Percentiles rank a stretch among this genome's conserved stretches.
These are phyloP conservation scores for Puccinia horiana DNA, from an alignment of 1,284 basidiomycete species.

Conservation along the genomic window DNA sequence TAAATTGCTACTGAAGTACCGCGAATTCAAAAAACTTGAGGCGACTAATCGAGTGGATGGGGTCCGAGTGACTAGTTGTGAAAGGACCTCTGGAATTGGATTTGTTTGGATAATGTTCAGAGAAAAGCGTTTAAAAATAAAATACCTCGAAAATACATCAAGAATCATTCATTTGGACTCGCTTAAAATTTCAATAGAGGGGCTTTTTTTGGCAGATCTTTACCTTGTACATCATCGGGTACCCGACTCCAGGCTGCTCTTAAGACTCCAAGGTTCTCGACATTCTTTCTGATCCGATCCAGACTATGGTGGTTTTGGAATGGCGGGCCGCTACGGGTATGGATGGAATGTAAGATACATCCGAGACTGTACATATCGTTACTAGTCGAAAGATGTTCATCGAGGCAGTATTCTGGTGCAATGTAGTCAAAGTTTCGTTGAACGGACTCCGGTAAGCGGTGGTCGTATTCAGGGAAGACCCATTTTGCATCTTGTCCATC, in stretches of 20 bases:
- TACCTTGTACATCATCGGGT: constrained; percentile 55
- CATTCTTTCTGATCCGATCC: constrained; percentile 74
- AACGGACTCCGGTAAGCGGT: constrained; percentile 73
- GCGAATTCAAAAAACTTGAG: constrained; percentile 72
- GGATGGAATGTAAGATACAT: constrained; percentile 77
- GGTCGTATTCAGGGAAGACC: constrained; percentile 86
- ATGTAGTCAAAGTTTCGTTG: constrained; percentile 94
- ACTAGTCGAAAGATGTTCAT: constrained; percentile 77
- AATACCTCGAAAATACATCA: constrained; percentile 1
- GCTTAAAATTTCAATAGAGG: not conserved
- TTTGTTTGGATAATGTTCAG: not conserved
- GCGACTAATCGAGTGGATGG: constrained; percentile 74
- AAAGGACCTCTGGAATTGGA: constrained; percentile 68
- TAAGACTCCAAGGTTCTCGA: constrained; percentile 65
- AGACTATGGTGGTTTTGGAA: constrained; percentile 85
- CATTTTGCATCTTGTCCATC: constrained; percentile 76
- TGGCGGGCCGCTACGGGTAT: constrained; percentile 82
- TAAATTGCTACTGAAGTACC: constrained; percentile 88
- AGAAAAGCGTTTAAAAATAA: not conserved
- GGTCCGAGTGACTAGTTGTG: constrained; percentile 75
- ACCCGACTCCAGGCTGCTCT: constrained; percentile 55
- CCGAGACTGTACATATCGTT: constrained; percentile 96
- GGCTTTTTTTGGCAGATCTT: not conserved
- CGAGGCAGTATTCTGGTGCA: constrained; percentile 91
- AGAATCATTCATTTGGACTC: not conserved